Base-by-base conservation (phyloP, 768 basidiomycete genomes). In the Vishniacozyma victoriae region DNA sequence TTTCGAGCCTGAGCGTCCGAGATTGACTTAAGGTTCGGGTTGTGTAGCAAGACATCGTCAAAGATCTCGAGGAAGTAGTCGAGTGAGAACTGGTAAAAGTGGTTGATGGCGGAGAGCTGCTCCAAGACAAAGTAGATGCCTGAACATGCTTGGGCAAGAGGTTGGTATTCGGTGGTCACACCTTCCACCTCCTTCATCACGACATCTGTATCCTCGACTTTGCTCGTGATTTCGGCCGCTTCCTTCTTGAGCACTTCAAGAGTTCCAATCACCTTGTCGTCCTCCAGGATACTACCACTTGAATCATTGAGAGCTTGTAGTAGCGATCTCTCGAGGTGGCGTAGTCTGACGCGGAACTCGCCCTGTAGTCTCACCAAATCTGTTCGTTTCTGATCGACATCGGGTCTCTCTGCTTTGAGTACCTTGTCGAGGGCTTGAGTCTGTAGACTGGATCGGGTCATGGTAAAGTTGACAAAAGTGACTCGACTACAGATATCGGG, bases 1-100 rank as follows among this genome's bases (percentile, higher is more conserved):
- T 88, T 81, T 11, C 95, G 83, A 35, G 73, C 74, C 41, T 76
- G 75, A 47, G 89, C 74, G 54, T 95, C 90, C 19, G 82, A 77
- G 48, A 92, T 78, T 50, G 79, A 80, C 70, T 79, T 83, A 54
- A 97, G 79, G 69, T 90, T 85, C 11, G 92, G 91, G 67, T 97
- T 96, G 60, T 86, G 84, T 57, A 86, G 85, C 6, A 97, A 80
- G 49, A 93, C 82, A 60, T 86, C 88, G 74, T 97, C 89, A 74
- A 99, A 99, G 65, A 96, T 93, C 69, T 95, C 93, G 50, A 97
- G 80, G 85, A 99, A 99, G 79, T 93, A 96, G 23, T 78, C 84
- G 38, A 99, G 79, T 1, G 95, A 97, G 78, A 99, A 99, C 71
- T 96, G 89, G 67, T 99, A 99, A 76, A 97, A 97, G 73, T 95